Evolutionary conservation across 176 grass and related monocot genomes (phyloP).

Genomic region (Hsuehochloa calcarea): DNA sequence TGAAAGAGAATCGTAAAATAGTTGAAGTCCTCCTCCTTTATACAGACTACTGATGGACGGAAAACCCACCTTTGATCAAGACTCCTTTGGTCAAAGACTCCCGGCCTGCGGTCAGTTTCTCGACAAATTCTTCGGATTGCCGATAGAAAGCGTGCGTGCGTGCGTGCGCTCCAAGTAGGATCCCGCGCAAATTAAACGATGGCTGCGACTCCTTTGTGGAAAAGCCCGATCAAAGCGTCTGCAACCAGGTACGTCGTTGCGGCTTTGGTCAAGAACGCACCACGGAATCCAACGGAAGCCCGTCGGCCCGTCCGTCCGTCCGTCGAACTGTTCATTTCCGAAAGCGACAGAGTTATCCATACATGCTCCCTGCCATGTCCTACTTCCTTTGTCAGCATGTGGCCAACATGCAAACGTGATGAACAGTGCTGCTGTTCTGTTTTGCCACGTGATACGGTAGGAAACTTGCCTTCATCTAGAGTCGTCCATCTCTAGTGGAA

Average conservation of each 20-base stretch:
- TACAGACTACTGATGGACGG: no score
- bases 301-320: background rate
- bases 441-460: no score
- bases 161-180: background rate
- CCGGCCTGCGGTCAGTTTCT: no score
- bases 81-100: no score
- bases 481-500: background rate
- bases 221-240: background rate
- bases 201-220: no score
- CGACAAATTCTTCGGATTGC: background rate
- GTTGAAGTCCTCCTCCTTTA: no score
- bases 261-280: background rate
- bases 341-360: background rate
- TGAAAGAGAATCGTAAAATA: no score
- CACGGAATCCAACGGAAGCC: no score
- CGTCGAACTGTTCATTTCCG: background rate
- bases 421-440: background rate
- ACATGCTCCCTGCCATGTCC: background rate
- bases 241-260: background rate
- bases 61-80: no score
- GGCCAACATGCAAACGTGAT: background rate
- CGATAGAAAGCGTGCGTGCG: background rate
- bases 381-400: background rate
- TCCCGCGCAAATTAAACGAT: background rate
- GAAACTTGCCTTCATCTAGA: no score